Evolutionary conservation across 1,284 basidiomycete species (phyloP), one percentile per base, ranked within the genome.

Genomic region (Ustilago curta): DNA sequence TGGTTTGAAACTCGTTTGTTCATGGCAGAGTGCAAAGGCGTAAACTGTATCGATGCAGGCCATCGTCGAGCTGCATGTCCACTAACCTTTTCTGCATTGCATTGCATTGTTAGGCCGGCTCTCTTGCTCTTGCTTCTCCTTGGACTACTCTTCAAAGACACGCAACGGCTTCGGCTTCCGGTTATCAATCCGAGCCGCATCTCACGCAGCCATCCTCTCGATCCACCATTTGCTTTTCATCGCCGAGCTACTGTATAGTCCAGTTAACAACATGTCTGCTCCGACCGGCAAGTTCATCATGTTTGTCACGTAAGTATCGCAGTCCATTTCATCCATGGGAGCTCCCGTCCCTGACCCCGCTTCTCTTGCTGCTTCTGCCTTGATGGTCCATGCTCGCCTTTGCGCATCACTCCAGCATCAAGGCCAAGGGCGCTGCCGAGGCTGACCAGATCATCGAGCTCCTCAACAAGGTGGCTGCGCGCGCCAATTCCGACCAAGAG

Each of bases 401-500:
- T 42, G 8, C 19, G 8, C 37, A 9, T 11, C 8, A 25, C 52
- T 31, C 9, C 50, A 71, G 73, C 52, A 60, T 76, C 55, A 48
- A 67, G 64, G 68, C 68, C 55, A 76, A 76, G 40, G 68, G 73
- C 29, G 35, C 58, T 32, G 48, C 58, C 16, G 73, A 76, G 43
- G 73, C 73, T 6, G 73, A 70, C 49, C 56, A 71, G 61, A 65
- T 71, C 23, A n/a, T 48, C 49, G 65, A 62, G 8, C 23, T 76
- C 12, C 73, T 76, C 59, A 66, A 55, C 12, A 76, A 68, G 64
- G 58, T 76, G 1, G 61, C 64, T 16, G 56, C 53, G 2, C 68
- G 69, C 21, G 73, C 73, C 56, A 58, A 68, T 44, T 76, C 73
- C 53, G 57, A 70, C 55, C 60, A 76, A 43, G 73, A 76, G 59